These are phyloP conservation scores for Ambrosiella beaveri DNA, from an alignment of 2,329 filamentous ascomycete genomes.

Conservation along the genomic window DNA sequence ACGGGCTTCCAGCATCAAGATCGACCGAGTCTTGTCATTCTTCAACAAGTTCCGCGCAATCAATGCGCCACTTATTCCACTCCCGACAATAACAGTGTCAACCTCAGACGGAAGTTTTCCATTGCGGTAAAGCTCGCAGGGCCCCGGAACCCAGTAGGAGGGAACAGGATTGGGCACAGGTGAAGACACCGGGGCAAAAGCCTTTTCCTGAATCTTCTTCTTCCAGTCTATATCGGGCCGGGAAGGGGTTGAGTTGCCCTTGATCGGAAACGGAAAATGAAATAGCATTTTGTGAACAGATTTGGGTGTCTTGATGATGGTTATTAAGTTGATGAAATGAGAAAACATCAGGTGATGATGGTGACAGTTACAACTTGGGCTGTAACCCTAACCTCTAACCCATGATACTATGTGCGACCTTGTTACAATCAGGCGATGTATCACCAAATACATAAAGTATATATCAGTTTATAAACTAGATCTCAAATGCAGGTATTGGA, in stretches of 20 bases:
- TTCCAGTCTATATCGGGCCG: constrained; percentile 1
- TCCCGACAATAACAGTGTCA: constrained; percentile 36
- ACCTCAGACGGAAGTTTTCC: constrained; percentile 21
- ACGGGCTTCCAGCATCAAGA: constrained; percentile 22
- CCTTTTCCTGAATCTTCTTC: neutral
- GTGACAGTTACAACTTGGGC: no score
- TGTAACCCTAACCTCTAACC: no score
- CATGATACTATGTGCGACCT: no score
- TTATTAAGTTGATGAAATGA: neutral
- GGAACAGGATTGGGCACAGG: constrained; percentile 3
- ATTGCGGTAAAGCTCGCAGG: constrained; percentile 13
- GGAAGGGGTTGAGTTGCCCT: neutral
- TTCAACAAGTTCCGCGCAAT: constrained; percentile 19
- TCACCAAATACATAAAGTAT: no score
- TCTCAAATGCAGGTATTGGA: no score
- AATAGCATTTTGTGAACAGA: constrained; percentile 1
- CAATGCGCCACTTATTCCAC: constrained; percentile 33
- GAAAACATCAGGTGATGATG: neutral
- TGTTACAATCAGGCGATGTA: no score
- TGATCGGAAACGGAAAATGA: constrained; percentile 10
- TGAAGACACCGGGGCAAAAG: neutral
- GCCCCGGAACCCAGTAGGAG: constrained; percentile 16
- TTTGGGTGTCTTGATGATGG: neutral
- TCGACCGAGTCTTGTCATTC: constrained; percentile 3
- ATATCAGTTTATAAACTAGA: no score